Conservation (phyloP, 768 basidiomycete genomes). For the Suillus bovinus region DNA sequence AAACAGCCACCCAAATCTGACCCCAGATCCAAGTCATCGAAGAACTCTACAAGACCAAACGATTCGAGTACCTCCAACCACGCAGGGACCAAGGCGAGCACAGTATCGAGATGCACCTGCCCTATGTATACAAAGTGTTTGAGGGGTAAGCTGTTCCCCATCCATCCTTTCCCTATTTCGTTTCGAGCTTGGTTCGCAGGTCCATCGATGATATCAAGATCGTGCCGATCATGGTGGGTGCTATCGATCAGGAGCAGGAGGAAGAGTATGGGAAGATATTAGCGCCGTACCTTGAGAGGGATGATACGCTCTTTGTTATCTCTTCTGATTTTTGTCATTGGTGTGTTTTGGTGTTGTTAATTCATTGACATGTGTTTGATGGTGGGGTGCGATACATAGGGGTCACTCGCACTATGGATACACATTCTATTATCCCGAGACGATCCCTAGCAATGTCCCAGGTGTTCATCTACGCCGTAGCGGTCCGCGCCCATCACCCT, state of each 20-base stretch:
- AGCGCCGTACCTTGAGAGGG: slow-evolving; percentile 75
- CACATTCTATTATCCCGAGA: slow-evolving; percentile 81
- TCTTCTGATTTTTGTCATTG: slow-evolving; percentile 99
- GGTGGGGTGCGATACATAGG: slow-evolving; percentile 41
- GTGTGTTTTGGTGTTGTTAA: slow-evolving; percentile 37
- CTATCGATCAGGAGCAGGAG: slow-evolving; percentile 62
- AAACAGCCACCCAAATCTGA: neutral
- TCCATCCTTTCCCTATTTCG: neutral
- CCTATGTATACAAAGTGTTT: slow-evolving; percentile 85
- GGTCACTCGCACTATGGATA: slow-evolving; percentile 77
- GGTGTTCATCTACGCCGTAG: slow-evolving; percentile 53
- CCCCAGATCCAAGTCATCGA: slow-evolving; percentile 51
- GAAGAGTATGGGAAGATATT: slow-evolving; percentile 65
- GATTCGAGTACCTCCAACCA: slow-evolving; percentile 68
- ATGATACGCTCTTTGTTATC: slow-evolving; percentile 84
- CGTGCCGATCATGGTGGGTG: slow-evolving; percentile 90
- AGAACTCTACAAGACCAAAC: slow-evolving; percentile 61
- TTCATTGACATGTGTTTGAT: neutral
- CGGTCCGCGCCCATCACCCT: slow-evolving; percentile 37
- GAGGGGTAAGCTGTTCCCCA: slow-evolving; percentile 54
- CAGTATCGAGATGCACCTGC: slow-evolving; percentile 97
- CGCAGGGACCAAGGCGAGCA: slow-evolving; percentile 90
- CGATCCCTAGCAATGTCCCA: slow-evolving; percentile 45
- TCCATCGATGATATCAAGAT: slow-evolving; percentile 72
- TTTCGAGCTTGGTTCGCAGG: slow-evolving; percentile 2